Evolutionary conservation across 768 basidiomycete species (phyloP).

Genomic region (Russula lepida): DNA sequence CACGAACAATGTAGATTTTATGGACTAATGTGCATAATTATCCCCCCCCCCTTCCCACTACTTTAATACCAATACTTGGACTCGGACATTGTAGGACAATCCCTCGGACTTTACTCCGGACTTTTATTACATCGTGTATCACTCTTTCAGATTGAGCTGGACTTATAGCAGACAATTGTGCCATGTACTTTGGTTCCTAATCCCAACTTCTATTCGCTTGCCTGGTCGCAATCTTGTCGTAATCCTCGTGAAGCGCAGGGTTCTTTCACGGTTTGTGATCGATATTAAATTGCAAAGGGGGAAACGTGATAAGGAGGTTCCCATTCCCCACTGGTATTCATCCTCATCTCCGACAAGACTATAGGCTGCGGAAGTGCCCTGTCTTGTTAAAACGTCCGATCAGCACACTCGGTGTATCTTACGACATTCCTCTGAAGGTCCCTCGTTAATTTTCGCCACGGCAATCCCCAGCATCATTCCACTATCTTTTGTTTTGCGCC

Average conservation of each 20-base stretch:
- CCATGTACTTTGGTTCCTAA: slow-evolving; percentile 10
- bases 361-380: neutral
- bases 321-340: neutral
- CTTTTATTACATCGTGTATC: slow-evolving; percentile 7
- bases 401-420: neutral
- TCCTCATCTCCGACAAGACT: neutral
- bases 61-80: slow-evolving; percentile 3
- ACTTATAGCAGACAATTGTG: slow-evolving; percentile 13
- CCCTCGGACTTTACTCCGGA: slow-evolving; percentile 8
- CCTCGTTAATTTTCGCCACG: neutral
- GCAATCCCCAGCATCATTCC: neutral
- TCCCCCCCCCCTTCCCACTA: neutral
- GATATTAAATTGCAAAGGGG: neutral
- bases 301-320: neutral
- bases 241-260: neutral
- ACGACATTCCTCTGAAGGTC: neutral
- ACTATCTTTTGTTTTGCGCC: neutral
- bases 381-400: slow-evolving; percentile 1
- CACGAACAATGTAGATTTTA: slow-evolving; percentile 15
- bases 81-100: slow-evolving; percentile 16
- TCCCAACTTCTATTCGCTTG: neutral
- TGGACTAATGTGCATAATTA: slow-evolving; percentile 16
- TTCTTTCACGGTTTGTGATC: neutral
- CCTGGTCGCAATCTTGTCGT: neutral
- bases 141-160: neutral